phyloP scores from a whole-genome alignment of 768 basidiomycete genomes.

The Nidularia pulvinata region DNA sequence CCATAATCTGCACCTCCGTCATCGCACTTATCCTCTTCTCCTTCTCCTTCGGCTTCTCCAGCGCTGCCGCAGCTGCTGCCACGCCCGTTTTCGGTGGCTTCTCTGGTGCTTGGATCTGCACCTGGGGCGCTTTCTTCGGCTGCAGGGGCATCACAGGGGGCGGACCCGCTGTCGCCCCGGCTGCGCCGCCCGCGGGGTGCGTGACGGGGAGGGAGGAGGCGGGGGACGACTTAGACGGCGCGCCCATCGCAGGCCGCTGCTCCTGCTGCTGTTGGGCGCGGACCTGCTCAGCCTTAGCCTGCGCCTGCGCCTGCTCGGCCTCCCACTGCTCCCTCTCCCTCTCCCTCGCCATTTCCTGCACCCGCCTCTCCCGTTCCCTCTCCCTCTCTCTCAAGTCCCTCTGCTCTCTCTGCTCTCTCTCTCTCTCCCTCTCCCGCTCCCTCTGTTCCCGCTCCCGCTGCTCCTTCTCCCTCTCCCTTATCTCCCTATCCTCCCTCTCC shows the following conservation, averaged over 20 bases:
- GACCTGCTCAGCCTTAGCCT: slow-evolving; percentile 16
- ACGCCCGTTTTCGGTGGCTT: slow-evolving; percentile 45
- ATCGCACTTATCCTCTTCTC: slow-evolving; percentile 94
- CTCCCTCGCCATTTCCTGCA: slow-evolving; percentile 13
- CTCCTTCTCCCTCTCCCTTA: slow-evolving; percentile 14
- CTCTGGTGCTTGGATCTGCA: slow-evolving; percentile 54
- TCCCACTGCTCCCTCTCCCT: slow-evolving; percentile 21
- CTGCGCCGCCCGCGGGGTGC: slow-evolving; percentile 42
- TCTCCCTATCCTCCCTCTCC: slow-evolving; percentile 20
- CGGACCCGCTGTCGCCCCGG: slow-evolving; percentile 52
- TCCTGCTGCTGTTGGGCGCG: slow-evolving; percentile 15
- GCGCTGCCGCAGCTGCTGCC: slow-evolving; percentile 70
- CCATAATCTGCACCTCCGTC: slow-evolving; percentile 98
- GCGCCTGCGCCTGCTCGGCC: slow-evolving; percentile 33
- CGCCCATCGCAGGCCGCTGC: slow-evolving; percentile 30
- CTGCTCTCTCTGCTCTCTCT: slow-evolving; percentile 1
- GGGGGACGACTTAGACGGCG: slow-evolving; percentile 42
- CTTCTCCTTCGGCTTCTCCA: slow-evolving; percentile 78
- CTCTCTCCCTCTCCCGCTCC: slow-evolving; percentile 32
- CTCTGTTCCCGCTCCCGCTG: slow-evolving; percentile 19
- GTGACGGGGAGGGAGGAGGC: slow-evolving; percentile 42
- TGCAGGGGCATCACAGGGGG: slow-evolving; percentile 77
- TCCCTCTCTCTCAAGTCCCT: slow-evolving; percentile 28
- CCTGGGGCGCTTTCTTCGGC: slow-evolving; percentile 72
- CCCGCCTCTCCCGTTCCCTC: slow-evolving; percentile 17